phyloP scores from a whole-genome alignment of 2,329 filamentous ascomycete genomes.

The Paramyrothecium roridum region DNA sequence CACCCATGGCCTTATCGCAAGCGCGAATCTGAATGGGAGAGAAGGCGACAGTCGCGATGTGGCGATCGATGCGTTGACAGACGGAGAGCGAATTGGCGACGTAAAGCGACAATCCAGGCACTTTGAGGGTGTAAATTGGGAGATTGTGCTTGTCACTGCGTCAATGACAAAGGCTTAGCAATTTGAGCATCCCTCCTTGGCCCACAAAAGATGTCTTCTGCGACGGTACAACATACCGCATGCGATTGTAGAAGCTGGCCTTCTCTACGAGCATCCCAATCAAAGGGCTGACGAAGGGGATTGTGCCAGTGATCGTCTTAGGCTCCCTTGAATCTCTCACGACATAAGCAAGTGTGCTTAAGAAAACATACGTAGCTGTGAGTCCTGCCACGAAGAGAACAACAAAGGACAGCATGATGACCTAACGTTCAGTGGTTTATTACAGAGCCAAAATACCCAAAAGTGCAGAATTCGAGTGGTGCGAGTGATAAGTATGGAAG shows the following conservation, averaged over 20 bases:
- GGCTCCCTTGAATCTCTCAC: neutral
- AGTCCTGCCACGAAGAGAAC: neutral
- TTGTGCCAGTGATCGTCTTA: neutral
- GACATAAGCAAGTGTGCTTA: neutral
- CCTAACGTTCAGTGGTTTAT: too few species aligned
- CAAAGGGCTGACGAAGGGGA: neutral
- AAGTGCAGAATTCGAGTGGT: too few species aligned
- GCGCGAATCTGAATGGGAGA: neutral
- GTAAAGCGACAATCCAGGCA: neutral
- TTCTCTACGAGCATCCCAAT: neutral
- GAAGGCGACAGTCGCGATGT: neutral
- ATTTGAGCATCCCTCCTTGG: too few species aligned
- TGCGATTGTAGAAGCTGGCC: neutral
- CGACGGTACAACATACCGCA: neutral
- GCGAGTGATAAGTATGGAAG: too few species aligned
- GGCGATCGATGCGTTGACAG: constrained; percentile 1
- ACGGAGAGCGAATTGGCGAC: neutral
- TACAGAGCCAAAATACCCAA: too few species aligned
- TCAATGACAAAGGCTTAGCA: neutral
- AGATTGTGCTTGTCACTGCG: neutral
- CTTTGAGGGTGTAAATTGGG: neutral
- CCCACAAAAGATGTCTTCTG: neutral
- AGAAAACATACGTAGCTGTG: neutral
- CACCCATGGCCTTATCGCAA: neutral
- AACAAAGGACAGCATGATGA: neutral